Base-by-base conservation (phyloP, 768 basidiomycete genomes). In the Mycena crocata region DNA sequence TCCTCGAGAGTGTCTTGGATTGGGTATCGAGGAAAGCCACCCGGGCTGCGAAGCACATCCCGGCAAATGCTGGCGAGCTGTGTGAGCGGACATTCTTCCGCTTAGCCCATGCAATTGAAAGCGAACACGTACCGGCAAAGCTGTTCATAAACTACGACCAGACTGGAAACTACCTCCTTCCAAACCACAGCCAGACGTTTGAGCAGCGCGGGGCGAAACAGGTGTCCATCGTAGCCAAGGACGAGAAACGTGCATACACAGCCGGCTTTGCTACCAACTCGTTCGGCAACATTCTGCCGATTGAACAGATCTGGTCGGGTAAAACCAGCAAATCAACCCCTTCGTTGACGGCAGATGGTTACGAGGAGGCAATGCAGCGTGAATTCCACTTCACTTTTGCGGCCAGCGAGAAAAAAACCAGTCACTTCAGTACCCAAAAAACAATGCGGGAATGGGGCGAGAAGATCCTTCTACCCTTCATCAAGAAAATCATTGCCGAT, bases 391-490 rank as follows among this genome's bases (percentile, higher is more conserved):
- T 77, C 44, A n/a, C 62, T 23, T 68, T 69, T 67, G 72, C 71
- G 4, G 59, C 61, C 14, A 76, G 75, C 55, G 45, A 50, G 3
- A 74, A 70, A 30, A 66, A 48, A 14, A 55, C 66, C 12, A 76
- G 68, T 48, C 74, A 77, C 46, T 77, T 72, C 52, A 73, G 72
- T 34, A 77, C 73, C 2, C 42, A 72, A 3, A 74, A 74, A 24
- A 77, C 68, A 1, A 77, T 77, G 76, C 64, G 71, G 44, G 70
- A 76, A 66, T 73, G 67, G 64, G 28, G 72, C 17, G 24, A 60
- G 21, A n/a, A 68, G 6, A 56, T 78, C 30, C 24, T 73, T 19
- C 37, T 45, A 3, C 70, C 70, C 8, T 73, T 69, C 24, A 19
- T 52, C 49, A 12, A 59, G 9, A 0, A 12, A 5, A 44, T 75